Evolutionary conservation across 148 eudicot species (phyloP), one percentile per base, ranked within the genome.

Genomic region (Selenicereus undatus): DNA sequence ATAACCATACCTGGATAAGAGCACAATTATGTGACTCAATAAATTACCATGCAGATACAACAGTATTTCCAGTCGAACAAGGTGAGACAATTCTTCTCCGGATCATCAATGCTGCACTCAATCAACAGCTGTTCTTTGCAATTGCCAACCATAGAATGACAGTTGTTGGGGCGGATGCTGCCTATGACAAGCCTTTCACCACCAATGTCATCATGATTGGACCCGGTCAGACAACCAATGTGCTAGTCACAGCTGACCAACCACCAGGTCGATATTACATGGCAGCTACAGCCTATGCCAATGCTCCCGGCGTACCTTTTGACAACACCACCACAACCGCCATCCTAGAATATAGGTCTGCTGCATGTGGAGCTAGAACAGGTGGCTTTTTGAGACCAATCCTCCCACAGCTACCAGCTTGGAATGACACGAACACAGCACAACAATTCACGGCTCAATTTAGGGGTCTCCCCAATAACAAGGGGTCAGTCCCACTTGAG

Each of bases 291-390:
- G 97, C 98, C 48, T 95, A 95, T 72, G 88, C 91, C 54, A 87
- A 90, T n/a, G 93, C 89, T 8, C 89, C 81, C 29, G 88, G 88
- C 8, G 85, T 84, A 24, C 85, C 93, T 5, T 95, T 90, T 78
- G 94, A 93, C 85, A 95, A 95, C 79, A 95, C 97, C 70, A 95
- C 98, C 80, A 89, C 98, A 79, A 93, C 98, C 1, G 98, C 98
- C 43, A 89, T 93, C 75, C 90, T 95, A 27, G 87, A 91, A 85
- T 95, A 95, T 86, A 88, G 73, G 77, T 80, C 91, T 32, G 51
- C 84, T 35, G 66, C 79, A 69, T 74, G 83, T 66, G 76, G 65
- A 58, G 35, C 81, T 39, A 73, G 75, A 56, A 78, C 50, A 42
- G 86, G 86, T 45, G 51, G 84, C 35, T 76, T 80, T 80, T 56